Evolutionary conservation across 768 basidiomycete species (phyloP), one percentile per base, ranked within the genome.

Genomic region (Boletus subcaerulescens): DNA sequence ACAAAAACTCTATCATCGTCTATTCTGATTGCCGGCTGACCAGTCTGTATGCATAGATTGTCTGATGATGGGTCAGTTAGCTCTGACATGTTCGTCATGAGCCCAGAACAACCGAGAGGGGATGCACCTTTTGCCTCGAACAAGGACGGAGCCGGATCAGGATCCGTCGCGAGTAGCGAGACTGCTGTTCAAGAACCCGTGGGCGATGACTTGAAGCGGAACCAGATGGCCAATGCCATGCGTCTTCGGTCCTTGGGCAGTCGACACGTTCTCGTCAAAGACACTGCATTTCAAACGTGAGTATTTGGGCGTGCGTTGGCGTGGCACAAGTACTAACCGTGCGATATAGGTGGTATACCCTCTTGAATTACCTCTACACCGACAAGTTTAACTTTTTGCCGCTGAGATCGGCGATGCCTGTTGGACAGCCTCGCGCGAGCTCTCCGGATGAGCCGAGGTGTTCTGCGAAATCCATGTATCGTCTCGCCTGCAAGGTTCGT

Each of bases 391-490:
- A 50, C 33, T 77, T 74, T 45, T 56, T 58, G 24, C 69, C 71
- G 9, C 65, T 75, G 20, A 64, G 50, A 15, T 66, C 64, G 7
- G 3, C 55, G 14, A 56, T 42, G 29, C 48, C 42, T 14, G 24
- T 17, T 18, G 45, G 39, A 7, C 45, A 53, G 45, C 31, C 39
- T 22, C 39, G 14, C 2, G 52, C 52, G 40, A 53, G 41, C 41
- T 26, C 50, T 15, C n/a, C 52, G 0, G 65, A 64, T 18, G 39
- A 33, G 15, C 50, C 55, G 3, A 51, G 32, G 9, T 77, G 74
- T 55, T 78, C 76, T 6, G 72, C 76, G 0, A 78, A 78, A 50
- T 78, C 77, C 0, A 77, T 77, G 72, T 78, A 76, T 54, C 71
- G 77, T 33, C 62, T 78, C 0, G 75, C 77, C 0, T 58, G 59